Percentiles rank a stretch among this genome's conserved stretches.
These are phyloP conservation scores for Plasmodium cynomolgi DNA, from an alignment of 169 alveolate genomes.

Conservation along the genomic window DNA sequence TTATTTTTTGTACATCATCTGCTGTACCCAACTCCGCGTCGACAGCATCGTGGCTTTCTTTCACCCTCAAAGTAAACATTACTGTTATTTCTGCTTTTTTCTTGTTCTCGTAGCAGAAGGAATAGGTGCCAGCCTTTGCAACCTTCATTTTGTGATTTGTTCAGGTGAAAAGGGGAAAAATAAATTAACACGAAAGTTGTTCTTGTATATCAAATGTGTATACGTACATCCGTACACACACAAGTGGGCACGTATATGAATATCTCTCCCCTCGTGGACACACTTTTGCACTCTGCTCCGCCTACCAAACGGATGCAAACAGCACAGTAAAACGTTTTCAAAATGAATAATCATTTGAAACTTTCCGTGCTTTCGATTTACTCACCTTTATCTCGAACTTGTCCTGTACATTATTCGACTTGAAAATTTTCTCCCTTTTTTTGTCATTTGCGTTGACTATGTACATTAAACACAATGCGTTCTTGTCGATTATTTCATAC, in stretches of 20 bases:
- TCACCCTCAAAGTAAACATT: slow-evolving; percentile 56
- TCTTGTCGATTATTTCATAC: slow-evolving; percentile 50
- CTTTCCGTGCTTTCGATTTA: not conserved
- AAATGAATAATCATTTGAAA: not conserved
- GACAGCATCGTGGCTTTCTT: slow-evolving; percentile 12
- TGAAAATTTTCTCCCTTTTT: slow-evolving; percentile 33
- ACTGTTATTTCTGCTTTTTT: slow-evolving; percentile 51
- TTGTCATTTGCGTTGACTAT: slow-evolving; percentile 31
- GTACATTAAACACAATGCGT: slow-evolving; percentile 15
- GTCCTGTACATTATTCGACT: slow-evolving; percentile 48
- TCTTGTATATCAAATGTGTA: not conserved
- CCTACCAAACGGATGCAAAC: not conserved
- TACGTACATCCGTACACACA: slow-evolving; percentile 3
- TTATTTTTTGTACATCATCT: slow-evolving; percentile 64
- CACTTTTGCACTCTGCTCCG: not conserved
- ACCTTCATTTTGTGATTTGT: slow-evolving; percentile 43
- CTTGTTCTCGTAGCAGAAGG: slow-evolving; percentile 52
- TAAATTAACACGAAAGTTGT: not conserved
- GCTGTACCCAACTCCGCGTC: slow-evolving; percentile 49
- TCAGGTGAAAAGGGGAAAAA: not conserved
- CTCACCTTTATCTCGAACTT: slow-evolving; percentile 56
- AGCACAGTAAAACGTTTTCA: not conserved
- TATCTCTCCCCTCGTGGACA: not conserved
- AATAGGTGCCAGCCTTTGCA: slow-evolving; percentile 8
- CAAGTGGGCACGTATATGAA: not conserved